Base-by-base conservation (phyloP, 2,329 filamentous ascomycete species). In the Phaeosphaeria sp. region DNA sequence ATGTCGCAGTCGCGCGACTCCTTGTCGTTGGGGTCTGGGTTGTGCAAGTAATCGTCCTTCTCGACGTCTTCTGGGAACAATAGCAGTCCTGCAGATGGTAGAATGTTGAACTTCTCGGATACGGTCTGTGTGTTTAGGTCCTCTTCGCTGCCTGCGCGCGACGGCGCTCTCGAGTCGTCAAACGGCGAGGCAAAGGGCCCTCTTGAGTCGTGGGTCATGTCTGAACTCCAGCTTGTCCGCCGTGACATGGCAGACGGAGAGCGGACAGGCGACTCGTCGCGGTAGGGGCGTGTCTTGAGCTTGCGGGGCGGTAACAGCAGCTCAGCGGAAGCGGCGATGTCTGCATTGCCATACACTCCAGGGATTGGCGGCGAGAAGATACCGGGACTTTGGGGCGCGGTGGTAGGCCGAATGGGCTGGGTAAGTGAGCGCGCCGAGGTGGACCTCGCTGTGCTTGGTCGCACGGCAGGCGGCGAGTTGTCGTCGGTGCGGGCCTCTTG, bases 51-150 rank as follows among this genome's bases (percentile, higher is more conserved):
- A 69, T 91, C 89, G 70, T 91, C 89, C 67, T 90, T 90, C 72
- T 91, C 89, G 21, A 90, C 85, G 69, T 91, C 89, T 72, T 90
- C 87, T 0, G 89, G 89, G 65, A 88, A 91, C 20, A 91, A 77
- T 42, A 91, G 72, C 52, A 91, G 76, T 6, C 87, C 87, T 15
- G 87, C 85, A 2, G 87, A 88, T 0, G 89, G 88, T 72, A 86
- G 81, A 52, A 91, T 90, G 69, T 90, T 90, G 75, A 89, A 91
- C 74, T 91, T 91, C 69, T 90, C 87, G 17, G 87, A 87, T 2
- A 91, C 89, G 1, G 89, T 90, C 77, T 91, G 88, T 0, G 88
- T 91, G 68, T 90, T 91, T 52, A 90, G 51, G 20, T 88, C 84
- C 23, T 89, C 87, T 46, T 90, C 86, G 67, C 86, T 89, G n/a